These are phyloP conservation scores for Chenopodium quinoa DNA, from an alignment of 148 eudicot species.

Conservation along the genomic window DNA sequence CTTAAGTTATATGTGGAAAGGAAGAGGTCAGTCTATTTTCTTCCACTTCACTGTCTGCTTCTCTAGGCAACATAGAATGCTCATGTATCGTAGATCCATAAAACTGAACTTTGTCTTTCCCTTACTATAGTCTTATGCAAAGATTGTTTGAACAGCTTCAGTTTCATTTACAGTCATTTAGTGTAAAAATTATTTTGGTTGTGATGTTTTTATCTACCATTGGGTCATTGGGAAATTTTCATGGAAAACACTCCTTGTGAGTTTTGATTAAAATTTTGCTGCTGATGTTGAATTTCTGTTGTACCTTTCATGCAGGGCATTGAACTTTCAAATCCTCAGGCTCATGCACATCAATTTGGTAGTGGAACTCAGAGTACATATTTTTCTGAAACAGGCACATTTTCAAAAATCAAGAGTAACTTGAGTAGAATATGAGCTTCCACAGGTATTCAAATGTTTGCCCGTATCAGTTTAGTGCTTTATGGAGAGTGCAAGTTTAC, in stretches of 20 bases:
- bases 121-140: background rate
- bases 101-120: background rate
- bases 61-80: background rate
- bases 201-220: background rate
- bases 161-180: background rate
- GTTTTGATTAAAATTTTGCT: background rate
- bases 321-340: slow-evolving; percentile 94
- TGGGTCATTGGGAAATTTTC: background rate
- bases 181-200: background rate
- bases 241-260: background rate
- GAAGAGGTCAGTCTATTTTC: background rate
- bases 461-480: background rate
- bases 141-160: background rate
- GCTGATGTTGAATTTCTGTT: slow-evolving; percentile 15
- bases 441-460: background rate
- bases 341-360: slow-evolving; percentile 83
- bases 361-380: slow-evolving; percentile 97
- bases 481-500: background rate
- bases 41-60: background rate
- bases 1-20: background rate
- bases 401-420: slow-evolving; percentile 80
- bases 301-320: slow-evolving; percentile 57
- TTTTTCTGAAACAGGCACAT: slow-evolving; percentile 92
- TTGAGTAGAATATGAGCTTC: slow-evolving; percentile 39
- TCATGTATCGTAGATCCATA: background rate